These are phyloP conservation scores for Onygenales sp. DNA, from an alignment of 2,329 filamentous ascomycete genomes.

Conservation along the genomic window DNA sequence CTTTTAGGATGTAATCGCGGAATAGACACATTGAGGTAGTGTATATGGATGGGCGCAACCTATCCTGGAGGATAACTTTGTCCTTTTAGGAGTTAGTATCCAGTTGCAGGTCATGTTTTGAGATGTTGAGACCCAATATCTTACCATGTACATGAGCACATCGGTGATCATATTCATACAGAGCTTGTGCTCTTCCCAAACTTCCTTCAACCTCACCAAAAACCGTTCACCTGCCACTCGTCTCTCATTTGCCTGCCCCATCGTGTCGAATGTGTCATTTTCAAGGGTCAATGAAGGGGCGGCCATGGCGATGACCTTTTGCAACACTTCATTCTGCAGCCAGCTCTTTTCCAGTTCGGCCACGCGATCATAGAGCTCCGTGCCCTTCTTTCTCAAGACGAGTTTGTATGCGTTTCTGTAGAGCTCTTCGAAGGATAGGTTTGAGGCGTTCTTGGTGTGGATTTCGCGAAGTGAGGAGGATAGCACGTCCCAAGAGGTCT, in stretches of 20 bases:
- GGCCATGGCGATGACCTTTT: slow-evolving; percentile 60
- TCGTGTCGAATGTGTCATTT: slow-evolving; percentile 39
- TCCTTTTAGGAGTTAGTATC: slow-evolving; percentile 44
- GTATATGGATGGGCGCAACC: slow-evolving; percentile 68
- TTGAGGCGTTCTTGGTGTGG: slow-evolving; percentile 81
- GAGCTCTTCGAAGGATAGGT: slow-evolving; percentile 86
- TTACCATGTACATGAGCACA: slow-evolving; percentile 87
- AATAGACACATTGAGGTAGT: slow-evolving; percentile 78
- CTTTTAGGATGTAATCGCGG: slow-evolving; percentile 71
- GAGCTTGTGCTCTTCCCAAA: slow-evolving; percentile 82
- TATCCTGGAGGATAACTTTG: slow-evolving; percentile 67
- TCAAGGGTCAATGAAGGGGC: slow-evolving; percentile 57
- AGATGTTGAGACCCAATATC: slow-evolving; percentile 12
- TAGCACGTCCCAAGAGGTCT: slow-evolving; percentile 72
- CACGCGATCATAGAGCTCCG: slow-evolving; percentile 70
- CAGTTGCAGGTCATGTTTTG: background rate
- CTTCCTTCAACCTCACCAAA: slow-evolving; percentile 61
- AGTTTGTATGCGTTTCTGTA: slow-evolving; percentile 93
- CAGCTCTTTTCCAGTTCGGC: slow-evolving; percentile 72
- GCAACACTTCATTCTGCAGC: slow-evolving; percentile 65
- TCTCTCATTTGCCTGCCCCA: slow-evolving; percentile 60
- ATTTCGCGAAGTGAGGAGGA: slow-evolving; percentile 74
- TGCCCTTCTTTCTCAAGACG: slow-evolving; percentile 77
- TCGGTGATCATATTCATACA: slow-evolving; percentile 97
- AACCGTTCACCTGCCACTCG: slow-evolving; percentile 75